phyloP scores from a whole-genome alignment of 2,329 filamentous ascomycete genomes.

The Aspergillus udagawae region DNA sequence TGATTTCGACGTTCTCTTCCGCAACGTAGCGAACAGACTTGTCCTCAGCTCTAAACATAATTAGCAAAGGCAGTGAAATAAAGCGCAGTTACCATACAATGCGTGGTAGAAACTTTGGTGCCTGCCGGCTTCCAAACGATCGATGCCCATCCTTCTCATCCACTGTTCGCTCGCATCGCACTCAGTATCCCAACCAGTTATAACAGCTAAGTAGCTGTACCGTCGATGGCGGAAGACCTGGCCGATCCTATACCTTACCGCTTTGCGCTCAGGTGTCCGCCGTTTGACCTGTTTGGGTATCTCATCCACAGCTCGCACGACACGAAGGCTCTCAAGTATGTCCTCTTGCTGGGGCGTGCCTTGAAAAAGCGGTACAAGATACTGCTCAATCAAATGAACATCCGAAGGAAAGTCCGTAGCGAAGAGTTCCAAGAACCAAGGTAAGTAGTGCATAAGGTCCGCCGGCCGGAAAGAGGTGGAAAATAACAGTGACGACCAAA shows the following conservation, averaged over 20 bases:
- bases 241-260: constrained; percentile 67
- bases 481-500: constrained; percentile 66
- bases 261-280: constrained; percentile 31
- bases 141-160: constrained; percentile 62
- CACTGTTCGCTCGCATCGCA: constrained; percentile 58
- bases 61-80: constrained; percentile 10
- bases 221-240: constrained; percentile 80
- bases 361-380: constrained; percentile 60
- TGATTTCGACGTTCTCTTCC: constrained; percentile 73
- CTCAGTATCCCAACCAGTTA: constrained; percentile 78
- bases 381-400: constrained; percentile 64
- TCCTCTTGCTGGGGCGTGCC: constrained; percentile 50
- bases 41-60: constrained; percentile 55
- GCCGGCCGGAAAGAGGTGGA: constrained; percentile 36
- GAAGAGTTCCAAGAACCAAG: constrained; percentile 62
- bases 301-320: constrained; percentile 54
- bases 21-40: constrained; percentile 70
- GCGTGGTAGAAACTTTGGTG: constrained; percentile 79
- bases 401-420: constrained; percentile 67
- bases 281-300: constrained; percentile 48
- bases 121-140: constrained; percentile 55
- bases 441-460: constrained; percentile 59
- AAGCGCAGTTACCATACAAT: constrained; percentile 58
- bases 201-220: constrained; percentile 74
- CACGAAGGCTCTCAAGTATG: constrained; percentile 51